Evolutionary conservation across 805 yeast genomes (phyloP), one percentile per base, ranked within the genome.

Genomic region (Myxozyma geophila): DNA sequence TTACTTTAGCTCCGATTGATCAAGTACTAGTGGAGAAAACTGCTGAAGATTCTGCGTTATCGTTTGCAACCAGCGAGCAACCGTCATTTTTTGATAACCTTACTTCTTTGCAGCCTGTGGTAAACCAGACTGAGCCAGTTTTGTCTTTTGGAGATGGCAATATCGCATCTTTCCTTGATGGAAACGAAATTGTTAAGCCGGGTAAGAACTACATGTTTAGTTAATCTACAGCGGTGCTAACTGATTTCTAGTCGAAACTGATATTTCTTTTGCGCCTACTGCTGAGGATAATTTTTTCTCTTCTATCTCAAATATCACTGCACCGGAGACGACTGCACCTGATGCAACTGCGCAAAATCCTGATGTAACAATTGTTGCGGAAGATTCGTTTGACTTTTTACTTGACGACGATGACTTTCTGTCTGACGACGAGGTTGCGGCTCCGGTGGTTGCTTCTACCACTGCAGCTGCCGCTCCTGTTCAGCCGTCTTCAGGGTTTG

Each of bases 361-460:
- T n/a, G 56, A 56, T 19, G 19, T n/a, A 5, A 17, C 35, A 6
- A 12, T 40, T 47, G 21, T 37, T 35, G 4, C 57, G 15, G 62
- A 36, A 19, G 37, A 48, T 19, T 48, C 67, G 2, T 59, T 66
- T 35, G 69, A 64, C 37, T 64, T 64, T 28, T 37, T 66, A n/a
- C 40, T 66, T 6, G 69, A 66, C 7, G 69, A 66, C 36, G 60
- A 55, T 23, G 68, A 66, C 28, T 63, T 66, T 55, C 51, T 66
- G 1, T 46, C 68, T 5, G 68, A 65, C 21, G 68, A 60, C 15
- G 68, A 64, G 17, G 41, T 47, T 21, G 37, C 47, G 21, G 28
- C 36, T 53, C 54, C 9, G 19, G 40, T 46, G 8, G 47, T 54
- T 1, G 40, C 53, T 3, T 19, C 39, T 15, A 36, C 53, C 17